Percentiles rank a stretch among this genome's conserved stretches.
phyloP scores from a whole-genome alignment of 148 eudicot genomes.

The Salicornia ramosissima region DNA sequence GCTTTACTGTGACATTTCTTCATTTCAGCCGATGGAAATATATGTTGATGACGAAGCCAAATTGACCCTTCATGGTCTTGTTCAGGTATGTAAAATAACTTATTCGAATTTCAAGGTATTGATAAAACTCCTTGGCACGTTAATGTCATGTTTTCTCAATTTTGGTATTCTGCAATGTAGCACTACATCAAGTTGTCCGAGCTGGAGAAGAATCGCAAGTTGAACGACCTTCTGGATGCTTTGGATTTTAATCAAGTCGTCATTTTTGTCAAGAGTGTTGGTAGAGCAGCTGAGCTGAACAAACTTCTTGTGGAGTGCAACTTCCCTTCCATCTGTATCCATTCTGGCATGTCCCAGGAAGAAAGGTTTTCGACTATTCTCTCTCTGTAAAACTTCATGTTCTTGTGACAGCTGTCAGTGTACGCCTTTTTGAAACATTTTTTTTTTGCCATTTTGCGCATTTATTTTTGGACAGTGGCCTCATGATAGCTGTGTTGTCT shows the following conservation, averaged over 20 bases:
- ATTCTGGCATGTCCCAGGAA: constrained; percentile 98
- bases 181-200: constrained; percentile 92
- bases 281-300: constrained; percentile 85
- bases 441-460: too few species aligned
- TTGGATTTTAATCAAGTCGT: constrained; percentile 97
- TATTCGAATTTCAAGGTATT: neutral
- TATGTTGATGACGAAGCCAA: constrained; percentile 99
- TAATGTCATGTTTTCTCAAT: neutral
- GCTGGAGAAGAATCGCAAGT: constrained; percentile 87
- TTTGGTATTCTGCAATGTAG: constrained; percentile 33
- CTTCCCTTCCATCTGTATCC: constrained; percentile 95
- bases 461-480: too few species aligned
- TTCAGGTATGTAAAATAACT: constrained; percentile 53
- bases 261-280: constrained; percentile 92
- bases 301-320: constrained; percentile 95
- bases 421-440: too few species aligned
- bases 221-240: constrained; percentile 94
- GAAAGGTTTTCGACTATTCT: constrained; percentile 52
- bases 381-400: neutral
- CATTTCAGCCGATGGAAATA: constrained; percentile 97
- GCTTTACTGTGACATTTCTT: constrained; percentile 67
- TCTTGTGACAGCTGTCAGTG: too few species aligned
- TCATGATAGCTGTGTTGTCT: too few species aligned
- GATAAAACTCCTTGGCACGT: neutral
- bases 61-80: constrained; percentile 96